These are phyloP conservation scores for Cryphonectria radicalis DNA, from an alignment of 2,329 filamentous ascomycete genomes.

Conservation along the genomic window DNA sequence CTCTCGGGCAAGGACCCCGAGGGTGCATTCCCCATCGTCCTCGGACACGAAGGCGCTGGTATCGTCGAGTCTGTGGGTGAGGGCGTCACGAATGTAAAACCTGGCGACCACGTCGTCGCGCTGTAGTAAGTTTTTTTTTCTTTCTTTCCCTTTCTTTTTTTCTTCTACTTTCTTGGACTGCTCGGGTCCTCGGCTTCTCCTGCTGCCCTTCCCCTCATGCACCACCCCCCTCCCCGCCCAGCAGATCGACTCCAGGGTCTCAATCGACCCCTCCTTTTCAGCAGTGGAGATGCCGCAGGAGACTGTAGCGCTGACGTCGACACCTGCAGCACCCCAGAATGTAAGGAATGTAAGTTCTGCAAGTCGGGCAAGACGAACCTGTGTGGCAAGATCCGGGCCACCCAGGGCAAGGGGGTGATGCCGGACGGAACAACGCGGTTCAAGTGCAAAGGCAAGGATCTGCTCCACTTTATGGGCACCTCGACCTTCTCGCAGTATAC, in stretches of 20 bases:
- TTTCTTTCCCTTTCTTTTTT: background rate
- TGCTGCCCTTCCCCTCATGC: constrained; percentile 21
- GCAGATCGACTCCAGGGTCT: background rate
- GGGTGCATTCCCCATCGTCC: constrained; percentile 86
- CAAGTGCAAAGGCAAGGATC: constrained; percentile 90
- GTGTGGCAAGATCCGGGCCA: constrained; percentile 97
- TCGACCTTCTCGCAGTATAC: constrained; percentile 99
- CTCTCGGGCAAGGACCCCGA: constrained; percentile 97
- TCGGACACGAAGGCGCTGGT: constrained; percentile 90
- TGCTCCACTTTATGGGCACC: constrained; percentile 99
- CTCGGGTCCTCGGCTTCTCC: background rate
- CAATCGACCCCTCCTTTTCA: constrained; percentile 12
- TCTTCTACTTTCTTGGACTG: background rate
- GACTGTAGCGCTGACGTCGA: constrained; percentile 2
- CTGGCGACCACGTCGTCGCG: constrained; percentile 87
- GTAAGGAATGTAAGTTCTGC: constrained; percentile 97
- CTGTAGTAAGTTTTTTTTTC: constrained; percentile 71
- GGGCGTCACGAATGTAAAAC: constrained; percentile 92
- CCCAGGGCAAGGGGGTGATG: constrained; percentile 95
- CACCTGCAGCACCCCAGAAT: constrained; percentile 81
- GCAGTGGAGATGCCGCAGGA: background rate
- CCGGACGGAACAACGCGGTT: constrained; percentile 95
- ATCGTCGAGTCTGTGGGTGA: constrained; percentile 93
- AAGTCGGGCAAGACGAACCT: constrained; percentile 99
- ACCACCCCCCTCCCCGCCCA: constrained; percentile 6